Conservation (phyloP, 176 grass and related monocot genomes). For the Thalia dealbata region DNA sequence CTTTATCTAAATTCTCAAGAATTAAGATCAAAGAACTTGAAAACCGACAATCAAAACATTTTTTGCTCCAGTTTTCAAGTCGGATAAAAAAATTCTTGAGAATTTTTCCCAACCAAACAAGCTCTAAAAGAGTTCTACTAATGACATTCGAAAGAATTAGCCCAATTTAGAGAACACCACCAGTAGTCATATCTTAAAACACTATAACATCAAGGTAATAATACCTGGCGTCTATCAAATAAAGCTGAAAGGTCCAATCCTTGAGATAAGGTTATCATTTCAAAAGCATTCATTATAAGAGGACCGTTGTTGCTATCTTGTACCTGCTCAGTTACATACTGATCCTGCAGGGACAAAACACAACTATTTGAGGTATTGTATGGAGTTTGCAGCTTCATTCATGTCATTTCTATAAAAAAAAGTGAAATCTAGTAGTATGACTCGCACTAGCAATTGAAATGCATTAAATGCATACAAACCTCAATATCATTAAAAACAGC, state of each 20-base stretch:
- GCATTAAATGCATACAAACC: conserved; percentile 34
- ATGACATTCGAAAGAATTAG: not conserved
- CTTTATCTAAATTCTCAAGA: too few species aligned
- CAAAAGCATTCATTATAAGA: conserved; percentile 99
- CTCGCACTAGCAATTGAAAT: conserved; percentile 1
- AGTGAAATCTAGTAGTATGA: not conserved
- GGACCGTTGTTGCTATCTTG: conserved; percentile 47
- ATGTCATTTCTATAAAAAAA: not conserved
- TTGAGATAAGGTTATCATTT: conserved; percentile 97
- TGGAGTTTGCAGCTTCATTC: not conserved
- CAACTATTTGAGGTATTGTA: conserved; percentile 19
- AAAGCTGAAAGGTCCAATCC: conserved; percentile 87
- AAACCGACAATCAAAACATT: too few species aligned
- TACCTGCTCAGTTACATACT: conserved; percentile 71
- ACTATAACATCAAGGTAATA: not conserved
- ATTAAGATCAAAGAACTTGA: too few species aligned
- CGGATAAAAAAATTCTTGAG: too few species aligned
- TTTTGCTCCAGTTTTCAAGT: too few species aligned
- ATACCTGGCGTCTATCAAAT: conserved; percentile 94
- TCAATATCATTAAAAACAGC: conserved; percentile 91
- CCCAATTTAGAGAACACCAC: not conserved
- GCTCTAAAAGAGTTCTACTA: too few species aligned
- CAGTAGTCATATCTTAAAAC: not conserved
- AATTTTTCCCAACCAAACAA: too few species aligned
- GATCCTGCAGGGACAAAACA: conserved; percentile 46